Percentiles rank a stretch among this genome's conserved stretches.
These are phyloP conservation scores for barrel medic (Medicago truncatula) DNA, from an alignment of 306 rosid species.

Conservation along the genomic window DNA sequence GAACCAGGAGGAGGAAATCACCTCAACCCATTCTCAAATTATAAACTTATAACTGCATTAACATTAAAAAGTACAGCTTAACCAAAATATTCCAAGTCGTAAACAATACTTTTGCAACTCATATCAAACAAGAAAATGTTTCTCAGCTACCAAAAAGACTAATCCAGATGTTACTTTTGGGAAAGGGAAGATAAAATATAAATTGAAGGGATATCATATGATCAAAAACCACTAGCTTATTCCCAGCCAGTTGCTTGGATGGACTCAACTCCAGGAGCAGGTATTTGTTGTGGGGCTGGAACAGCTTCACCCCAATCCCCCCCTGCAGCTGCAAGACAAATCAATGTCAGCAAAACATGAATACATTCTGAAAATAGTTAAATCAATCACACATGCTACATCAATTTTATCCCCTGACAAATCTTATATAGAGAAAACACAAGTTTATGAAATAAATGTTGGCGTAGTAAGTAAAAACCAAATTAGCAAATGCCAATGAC, in stretches of 20 bases:
- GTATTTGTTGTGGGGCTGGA: conserved; percentile 40
- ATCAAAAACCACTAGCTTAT: conserved; percentile 15
- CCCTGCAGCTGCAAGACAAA: conserved; percentile 27
- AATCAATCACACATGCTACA: not conserved
- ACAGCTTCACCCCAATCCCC: conserved; percentile 55
- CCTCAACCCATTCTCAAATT: not conserved
- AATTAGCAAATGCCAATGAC: not conserved
- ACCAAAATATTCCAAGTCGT: not conserved
- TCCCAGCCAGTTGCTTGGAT: conserved; percentile 54
- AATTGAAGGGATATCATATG: conserved; percentile 2
- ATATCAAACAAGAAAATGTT: conserved; percentile 6
- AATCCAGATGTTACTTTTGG: conserved; percentile 19
- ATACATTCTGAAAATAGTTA: not conserved
- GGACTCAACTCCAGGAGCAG: conserved; percentile 23
- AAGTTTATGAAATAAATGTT: not conserved
- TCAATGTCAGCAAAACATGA: not conserved
- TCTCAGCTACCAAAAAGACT: conserved; percentile 25
- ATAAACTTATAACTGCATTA: not conserved
- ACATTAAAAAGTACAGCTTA: not conserved
- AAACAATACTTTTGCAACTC: conserved; percentile 30
- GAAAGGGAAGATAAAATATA: conserved; percentile 2
- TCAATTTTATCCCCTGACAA: not conserved
- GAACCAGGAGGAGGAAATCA: not conserved
- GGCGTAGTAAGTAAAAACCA: not conserved
- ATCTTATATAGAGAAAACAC: not conserved